Evolutionary conservation across 2,329 filamentous ascomycete genomes (phyloP).

Genomic region (Escovopsis sp.): DNA sequence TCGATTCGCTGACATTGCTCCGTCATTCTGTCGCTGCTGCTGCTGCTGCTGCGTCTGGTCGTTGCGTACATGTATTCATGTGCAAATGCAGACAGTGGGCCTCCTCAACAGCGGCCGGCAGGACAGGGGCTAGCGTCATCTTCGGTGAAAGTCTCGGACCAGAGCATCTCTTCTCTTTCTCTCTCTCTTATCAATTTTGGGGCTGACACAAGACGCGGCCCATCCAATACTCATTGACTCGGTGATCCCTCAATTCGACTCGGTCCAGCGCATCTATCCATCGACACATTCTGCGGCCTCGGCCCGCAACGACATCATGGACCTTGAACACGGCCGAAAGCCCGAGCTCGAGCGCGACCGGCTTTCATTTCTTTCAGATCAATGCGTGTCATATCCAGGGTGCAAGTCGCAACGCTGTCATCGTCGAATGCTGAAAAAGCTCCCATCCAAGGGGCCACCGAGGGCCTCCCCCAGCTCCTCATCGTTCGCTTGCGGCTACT

Average conservation of each 20-base stretch:
- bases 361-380: too few species aligned
- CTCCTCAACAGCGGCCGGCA: neutral
- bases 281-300: neutral
- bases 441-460: slow-evolving; percentile 1
- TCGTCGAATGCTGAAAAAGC: slow-evolving; percentile 5
- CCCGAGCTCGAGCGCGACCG: too few species aligned
- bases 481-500: slow-evolving; percentile 5
- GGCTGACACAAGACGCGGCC: neutral
- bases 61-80: neutral
- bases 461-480: slow-evolving; percentile 1
- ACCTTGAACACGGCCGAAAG: too few species aligned
- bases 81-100: neutral
- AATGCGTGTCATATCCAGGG: neutral
- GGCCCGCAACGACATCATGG: too few species aligned
- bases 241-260: neutral
- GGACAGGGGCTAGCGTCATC: slow-evolving; percentile 1
- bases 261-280: neutral
- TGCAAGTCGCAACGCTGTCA: slow-evolving; percentile 4
- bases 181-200: neutral
- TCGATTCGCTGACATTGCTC: neutral
- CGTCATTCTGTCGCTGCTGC: too few species aligned
- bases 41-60: neutral
- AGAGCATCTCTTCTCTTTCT: slow-evolving; percentile 1
- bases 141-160: slow-evolving; percentile 7
- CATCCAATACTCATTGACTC: slow-evolving; percentile 1